Conservation (phyloP, 108 stramenopile species). For the Skeletonema potamos region DNA sequence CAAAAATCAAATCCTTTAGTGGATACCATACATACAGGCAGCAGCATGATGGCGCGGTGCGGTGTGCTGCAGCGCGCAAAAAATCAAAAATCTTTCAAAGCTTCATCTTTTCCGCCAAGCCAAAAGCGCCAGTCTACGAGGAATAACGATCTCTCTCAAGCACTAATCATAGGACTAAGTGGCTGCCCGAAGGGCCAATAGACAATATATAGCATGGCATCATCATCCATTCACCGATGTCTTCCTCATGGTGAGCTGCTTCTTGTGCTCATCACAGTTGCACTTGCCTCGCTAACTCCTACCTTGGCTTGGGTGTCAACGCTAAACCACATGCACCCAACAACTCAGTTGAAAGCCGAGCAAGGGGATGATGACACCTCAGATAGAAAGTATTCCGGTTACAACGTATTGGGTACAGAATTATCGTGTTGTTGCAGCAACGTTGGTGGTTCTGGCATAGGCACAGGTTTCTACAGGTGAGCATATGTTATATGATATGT, state of each 20-base stretch:
- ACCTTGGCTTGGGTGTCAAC: neutral
- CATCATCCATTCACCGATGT: too few species aligned
- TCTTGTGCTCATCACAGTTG: neutral
- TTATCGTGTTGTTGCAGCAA: slow-evolving; percentile 68
- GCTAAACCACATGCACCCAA: neutral
- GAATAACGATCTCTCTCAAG: too few species aligned
- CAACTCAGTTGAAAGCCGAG: neutral
- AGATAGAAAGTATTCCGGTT: slow-evolving; percentile 26
- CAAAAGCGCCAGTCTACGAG: too few species aligned
- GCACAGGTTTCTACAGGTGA: slow-evolving; percentile 80
- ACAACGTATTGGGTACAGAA: slow-evolving; percentile 73
- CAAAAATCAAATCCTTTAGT: too few species aligned
- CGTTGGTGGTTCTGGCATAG: slow-evolving; percentile 64
- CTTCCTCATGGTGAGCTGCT: neutral
- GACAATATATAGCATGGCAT: neutral
- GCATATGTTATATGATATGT: neutral
- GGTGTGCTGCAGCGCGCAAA: too few species aligned
- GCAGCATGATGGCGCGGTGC: too few species aligned
- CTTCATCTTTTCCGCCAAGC: too few species aligned
- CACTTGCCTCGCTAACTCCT: neutral
- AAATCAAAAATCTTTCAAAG: too few species aligned
- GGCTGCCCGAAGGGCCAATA: too few species aligned
- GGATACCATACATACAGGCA: too few species aligned
- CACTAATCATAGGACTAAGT: too few species aligned
- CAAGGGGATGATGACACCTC: slow-evolving; percentile 3